A percentile compares a stretch with the other conserved stretches of the same genome.
Conservation (phyloP, 192 early-diverging fungal genomes). For the Backusella circina region DNA sequence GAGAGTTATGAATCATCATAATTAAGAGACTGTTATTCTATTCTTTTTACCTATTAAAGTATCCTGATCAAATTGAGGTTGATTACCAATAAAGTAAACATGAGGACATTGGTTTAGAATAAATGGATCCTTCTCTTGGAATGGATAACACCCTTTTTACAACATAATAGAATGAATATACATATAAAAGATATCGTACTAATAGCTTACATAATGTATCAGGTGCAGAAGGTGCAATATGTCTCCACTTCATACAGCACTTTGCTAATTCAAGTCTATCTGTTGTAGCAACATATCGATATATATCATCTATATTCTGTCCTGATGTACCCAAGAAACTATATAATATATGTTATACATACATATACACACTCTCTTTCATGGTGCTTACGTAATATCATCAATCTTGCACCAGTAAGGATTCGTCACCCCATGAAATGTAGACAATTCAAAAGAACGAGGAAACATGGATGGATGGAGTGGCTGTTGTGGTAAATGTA, state of each 20-base stretch:
- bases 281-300: constrained; percentile 55
- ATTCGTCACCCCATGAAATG: constrained; percentile 74
- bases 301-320: constrained; percentile 87
- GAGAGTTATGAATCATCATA: no score
- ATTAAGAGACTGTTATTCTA: no score
- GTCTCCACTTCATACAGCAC: constrained; percentile 73
- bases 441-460: constrained; percentile 52
- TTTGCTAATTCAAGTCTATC: constrained; percentile 72
- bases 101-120: constrained; percentile 70
- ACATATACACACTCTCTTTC: neutral
- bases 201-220: constrained; percentile 82
- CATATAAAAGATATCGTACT: neutral
- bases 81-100: constrained; percentile 91
- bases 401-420: constrained; percentile 74
- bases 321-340: constrained; percentile 80
- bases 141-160: constrained; percentile 97
- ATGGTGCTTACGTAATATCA: constrained; percentile 46
- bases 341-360: neutral
- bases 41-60: constrained; percentile 49
- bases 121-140: constrained; percentile 83
- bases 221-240: constrained; percentile 89
- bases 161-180: neutral
- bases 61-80: constrained; percentile 62
- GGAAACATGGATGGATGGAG: constrained; percentile 71
- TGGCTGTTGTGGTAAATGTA: constrained; percentile 84